These are phyloP conservation scores for Trichoderma sp. DNA, from an alignment of 2,329 filamentous ascomycete species.

Conservation along the genomic window DNA sequence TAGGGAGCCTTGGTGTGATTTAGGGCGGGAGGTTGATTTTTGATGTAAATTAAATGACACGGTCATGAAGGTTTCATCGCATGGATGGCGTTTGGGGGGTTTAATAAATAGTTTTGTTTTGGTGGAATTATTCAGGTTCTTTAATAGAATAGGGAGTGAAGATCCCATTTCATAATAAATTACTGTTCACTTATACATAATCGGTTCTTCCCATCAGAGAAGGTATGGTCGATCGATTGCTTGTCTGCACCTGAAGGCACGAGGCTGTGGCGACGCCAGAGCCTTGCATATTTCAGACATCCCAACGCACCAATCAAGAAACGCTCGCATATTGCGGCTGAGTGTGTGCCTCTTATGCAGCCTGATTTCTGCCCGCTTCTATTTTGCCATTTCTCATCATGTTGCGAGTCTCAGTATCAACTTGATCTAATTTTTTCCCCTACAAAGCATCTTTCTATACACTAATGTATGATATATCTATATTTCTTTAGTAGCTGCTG, in stretches of 20 bases:
- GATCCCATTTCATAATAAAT: no score
- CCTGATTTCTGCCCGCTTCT: background rate
- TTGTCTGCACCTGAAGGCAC: no score
- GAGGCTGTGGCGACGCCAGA: no score
- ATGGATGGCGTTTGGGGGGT: background rate
- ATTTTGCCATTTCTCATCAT: background rate
- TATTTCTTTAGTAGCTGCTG: no score
- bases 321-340: background rate
- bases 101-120: background rate
- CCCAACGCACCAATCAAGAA: background rate
- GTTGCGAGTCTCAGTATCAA: no score
- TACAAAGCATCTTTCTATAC: background rate
- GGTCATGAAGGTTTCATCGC: background rate
- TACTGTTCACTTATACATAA: no score
- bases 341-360: background rate
- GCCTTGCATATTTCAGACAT: no score
- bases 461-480: background rate
- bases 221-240: no score
- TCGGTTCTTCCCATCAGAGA: no score
- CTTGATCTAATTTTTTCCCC: background rate
- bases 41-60: background rate
- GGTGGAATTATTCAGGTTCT: background rate
- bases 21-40: background rate
- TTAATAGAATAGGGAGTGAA: background rate
- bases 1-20: slow-evolving; percentile 15